Conservation (phyloP, 2,329 filamentous ascomycete species). For the Diplodia mutila region DNA sequence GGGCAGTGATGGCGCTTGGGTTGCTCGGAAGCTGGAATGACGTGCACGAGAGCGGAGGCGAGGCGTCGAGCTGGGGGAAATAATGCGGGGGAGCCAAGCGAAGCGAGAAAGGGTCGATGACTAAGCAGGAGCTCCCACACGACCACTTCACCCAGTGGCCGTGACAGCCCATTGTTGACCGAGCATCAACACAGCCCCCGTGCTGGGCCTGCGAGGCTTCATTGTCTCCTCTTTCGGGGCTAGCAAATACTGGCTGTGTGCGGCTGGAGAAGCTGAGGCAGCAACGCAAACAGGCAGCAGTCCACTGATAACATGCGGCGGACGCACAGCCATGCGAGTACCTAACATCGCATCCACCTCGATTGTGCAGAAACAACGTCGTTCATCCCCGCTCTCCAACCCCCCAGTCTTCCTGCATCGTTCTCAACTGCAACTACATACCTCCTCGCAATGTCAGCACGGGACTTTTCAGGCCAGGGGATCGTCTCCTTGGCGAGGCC, state of each 20-base stretch:
- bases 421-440: not conserved
- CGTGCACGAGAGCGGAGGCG: constrained; percentile 3
- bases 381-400: not conserved
- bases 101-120: not conserved
- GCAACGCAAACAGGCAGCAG: constrained; percentile 1
- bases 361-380: not conserved
- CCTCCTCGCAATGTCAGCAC: not conserved
- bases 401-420: not conserved
- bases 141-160: too few relatives aligned
- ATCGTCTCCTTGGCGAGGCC: not conserved
- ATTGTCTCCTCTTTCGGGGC: too few relatives aligned
- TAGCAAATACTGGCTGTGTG: not conserved
- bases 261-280: not conserved
- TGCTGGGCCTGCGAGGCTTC: not conserved
- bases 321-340: not conserved
- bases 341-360: not conserved
- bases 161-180: not conserved
- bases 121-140: not conserved
- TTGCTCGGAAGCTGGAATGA: constrained; percentile 8
- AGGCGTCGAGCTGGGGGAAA: not conserved
- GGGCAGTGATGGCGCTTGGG: not conserved
- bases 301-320: not conserved
- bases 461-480: not conserved
- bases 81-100: constrained; percentile 22
- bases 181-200: not conserved